phyloP scores from a whole-genome alignment of 768 basidiomycete species.

The Trametes maxima region DNA sequence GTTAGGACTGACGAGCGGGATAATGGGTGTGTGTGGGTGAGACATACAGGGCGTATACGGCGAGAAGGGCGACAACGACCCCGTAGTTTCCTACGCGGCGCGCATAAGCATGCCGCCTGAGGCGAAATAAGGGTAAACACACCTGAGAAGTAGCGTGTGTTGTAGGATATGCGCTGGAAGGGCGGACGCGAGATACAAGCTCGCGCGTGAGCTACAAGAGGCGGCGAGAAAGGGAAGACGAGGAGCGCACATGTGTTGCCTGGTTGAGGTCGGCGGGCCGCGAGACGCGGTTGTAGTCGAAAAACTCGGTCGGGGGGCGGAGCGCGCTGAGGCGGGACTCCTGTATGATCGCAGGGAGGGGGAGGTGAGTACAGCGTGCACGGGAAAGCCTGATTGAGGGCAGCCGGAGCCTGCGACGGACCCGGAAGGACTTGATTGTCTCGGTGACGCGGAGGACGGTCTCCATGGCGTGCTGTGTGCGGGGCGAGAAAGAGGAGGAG shows the following conservation, averaged over 20 bases:
- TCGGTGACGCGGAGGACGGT: constrained; percentile 65
- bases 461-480: constrained; percentile 53
- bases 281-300: constrained; percentile 83
- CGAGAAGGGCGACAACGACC: constrained; percentile 71
- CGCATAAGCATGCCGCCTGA: not conserved
- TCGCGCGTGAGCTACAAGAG: not conserved
- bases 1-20: not conserved
- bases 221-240: not conserved
- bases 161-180: constrained; percentile 86
- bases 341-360: constrained; percentile 39
- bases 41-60: constrained; percentile 84
- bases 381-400: constrained; percentile 1
- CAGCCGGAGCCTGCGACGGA: constrained; percentile 38
- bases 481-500: not conserved
- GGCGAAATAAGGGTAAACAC: not conserved
- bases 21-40: not conserved
- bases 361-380: constrained; percentile 10
- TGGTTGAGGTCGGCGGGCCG: constrained; percentile 79
- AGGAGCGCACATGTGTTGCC: constrained; percentile 64
- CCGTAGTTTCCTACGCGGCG: constrained; percentile 77
- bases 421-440: constrained; percentile 68
- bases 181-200: not conserved
- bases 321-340: constrained; percentile 79
- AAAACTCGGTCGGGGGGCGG: constrained; percentile 75
- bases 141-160: constrained; percentile 89